Base-by-base conservation (phyloP, 116 monocot genomes). In the Phalaenopsis hybrid region DNA sequence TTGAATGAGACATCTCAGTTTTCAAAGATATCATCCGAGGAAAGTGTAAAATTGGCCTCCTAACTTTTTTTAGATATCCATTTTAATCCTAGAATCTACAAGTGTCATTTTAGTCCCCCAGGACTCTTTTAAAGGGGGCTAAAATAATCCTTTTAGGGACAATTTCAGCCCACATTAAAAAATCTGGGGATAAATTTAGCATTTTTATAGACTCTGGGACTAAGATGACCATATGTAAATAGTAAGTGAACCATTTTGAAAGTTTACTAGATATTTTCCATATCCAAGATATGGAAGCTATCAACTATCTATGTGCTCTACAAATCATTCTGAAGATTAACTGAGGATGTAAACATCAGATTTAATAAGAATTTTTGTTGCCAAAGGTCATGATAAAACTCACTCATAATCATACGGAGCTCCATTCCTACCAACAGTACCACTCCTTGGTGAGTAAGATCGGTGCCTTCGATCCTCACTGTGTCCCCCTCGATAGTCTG, bases 331-430 rank as follows among this genome's bases (percentile, higher is more conserved):
- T 25, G 31, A 28, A 68, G 28, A 25, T 67, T 68, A 6, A 28
- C 28, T 31, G n/a, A 68, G 68, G 6, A 70, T 11, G 34, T 34
- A 10, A 70, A 63, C 37, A 33, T 70, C 33, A 70, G 13, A 70
- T 70, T 28, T 70, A 34, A 21, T 61, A 61, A 61, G 61, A 7
- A 61, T 61, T 57, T 12, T 4, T 61, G 5, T 61, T 61, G 34
- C 70, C 3, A 70, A 46, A 82, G 57, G 31, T 9, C 1, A 76
- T 33, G 23, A 18, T 49, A 28, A 3, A 83, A 83, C 79, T 74
- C 74, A 79, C 83, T 79, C 57, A 68, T 65, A 75, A 77, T 63
- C 82, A 67, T 82, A 28, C 10, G 21, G 45, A 77, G 48, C 17
- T 46, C 49, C 63, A 50, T 77, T 77, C 77, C 63, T 63, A 7